Evolutionary conservation across 805 yeast species (phyloP).

Genomic region (Yamadazyma tumulicola): DNA sequence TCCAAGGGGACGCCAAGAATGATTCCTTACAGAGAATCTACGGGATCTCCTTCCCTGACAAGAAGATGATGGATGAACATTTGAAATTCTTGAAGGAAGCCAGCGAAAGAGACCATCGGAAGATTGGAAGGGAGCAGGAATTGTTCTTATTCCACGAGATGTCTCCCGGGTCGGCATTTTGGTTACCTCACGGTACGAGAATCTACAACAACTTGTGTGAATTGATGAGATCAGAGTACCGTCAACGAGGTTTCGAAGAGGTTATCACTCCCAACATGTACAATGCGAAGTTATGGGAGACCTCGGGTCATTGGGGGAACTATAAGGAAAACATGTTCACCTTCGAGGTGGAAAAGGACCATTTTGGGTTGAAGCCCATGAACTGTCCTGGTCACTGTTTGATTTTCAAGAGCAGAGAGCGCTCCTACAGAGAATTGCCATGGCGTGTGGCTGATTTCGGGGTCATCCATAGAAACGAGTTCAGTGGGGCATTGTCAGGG

Average conservation of each 20-base stretch:
- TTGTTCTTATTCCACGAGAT: conserved; percentile 91
- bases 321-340: conserved; percentile 97
- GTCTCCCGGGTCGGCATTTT: conserved; percentile 97
- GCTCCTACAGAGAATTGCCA: conserved; percentile 95
- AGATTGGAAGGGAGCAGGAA: conserved; percentile 94
- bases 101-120: conserved; percentile 92
- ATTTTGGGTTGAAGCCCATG: conserved; percentile 92
- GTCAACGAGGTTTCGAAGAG: conserved; percentile 93
- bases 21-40: conserved; percentile 96
- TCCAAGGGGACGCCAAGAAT: conserved; percentile 86
- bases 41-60: conserved; percentile 98
- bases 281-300: conserved; percentile 96
- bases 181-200: conserved; percentile 99
- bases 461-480: conserved; percentile 95
- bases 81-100: conserved; percentile 94
- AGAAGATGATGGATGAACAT: conserved; percentile 92
- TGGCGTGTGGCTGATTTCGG: conserved; percentile 99
- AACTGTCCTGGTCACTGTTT: conserved; percentile 92
- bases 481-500: conserved; percentile 85
- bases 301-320: conserved; percentile 98
- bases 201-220: conserved; percentile 87
- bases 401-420: conserved; percentile 85
- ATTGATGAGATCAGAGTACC: conserved; percentile 77
- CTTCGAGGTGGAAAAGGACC: conserved; percentile 95
- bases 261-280: conserved; percentile 99